Base-by-base conservation (phyloP, 2,329 filamentous ascomycete species). In the Mycosphaerella sp. region DNA sequence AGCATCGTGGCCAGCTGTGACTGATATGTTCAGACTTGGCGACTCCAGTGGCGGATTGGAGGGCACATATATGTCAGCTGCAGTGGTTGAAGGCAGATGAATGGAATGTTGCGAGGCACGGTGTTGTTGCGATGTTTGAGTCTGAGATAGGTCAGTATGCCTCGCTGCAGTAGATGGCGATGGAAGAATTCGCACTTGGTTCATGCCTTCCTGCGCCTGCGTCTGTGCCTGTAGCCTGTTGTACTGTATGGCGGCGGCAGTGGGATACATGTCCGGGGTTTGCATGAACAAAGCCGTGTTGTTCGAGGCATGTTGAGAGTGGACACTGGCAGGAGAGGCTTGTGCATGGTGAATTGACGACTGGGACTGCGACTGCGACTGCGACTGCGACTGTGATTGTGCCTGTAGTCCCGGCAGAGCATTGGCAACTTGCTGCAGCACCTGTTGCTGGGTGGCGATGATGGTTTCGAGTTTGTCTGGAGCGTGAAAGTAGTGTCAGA, bases 21-120 rank as follows among this genome's bases (percentile, higher is more conserved):
- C 17, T 69, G 76, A 34, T 25, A 83, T 74, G 48, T 75, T 77
- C 18, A 82, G 71, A 18, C 74, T 76, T 0, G 83, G 80, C 1
- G 83, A 82, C 47, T 79, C 77, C 30, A 85, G 67, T 8, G 77
- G 73, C 37, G 70, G 64, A 50, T 68, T 65, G 10, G 60, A 61
- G 12, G 63, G 53, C 13, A 59, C 57, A 53, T 70, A 71, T 6
- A 59, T 32, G 17, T 64, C 64, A 52, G 43, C 27, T 40, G 35
- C 54, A 16, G 41, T 49, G n/a, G 49, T 35, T 6, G 49, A 45
- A 3, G 58, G 53, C 13, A 58, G 10, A 9, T 59, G 57, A 25
- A 60, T 49, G 4, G 55, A 53, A 18, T 52, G 55, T 28, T 59
- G 53, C 12, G 58, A 59, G 13, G 44, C 36, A 32, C 59, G 58